Base-by-base conservation (phyloP, 805 yeast genomes). In the Wickerhamomyces bisporus region DNA sequence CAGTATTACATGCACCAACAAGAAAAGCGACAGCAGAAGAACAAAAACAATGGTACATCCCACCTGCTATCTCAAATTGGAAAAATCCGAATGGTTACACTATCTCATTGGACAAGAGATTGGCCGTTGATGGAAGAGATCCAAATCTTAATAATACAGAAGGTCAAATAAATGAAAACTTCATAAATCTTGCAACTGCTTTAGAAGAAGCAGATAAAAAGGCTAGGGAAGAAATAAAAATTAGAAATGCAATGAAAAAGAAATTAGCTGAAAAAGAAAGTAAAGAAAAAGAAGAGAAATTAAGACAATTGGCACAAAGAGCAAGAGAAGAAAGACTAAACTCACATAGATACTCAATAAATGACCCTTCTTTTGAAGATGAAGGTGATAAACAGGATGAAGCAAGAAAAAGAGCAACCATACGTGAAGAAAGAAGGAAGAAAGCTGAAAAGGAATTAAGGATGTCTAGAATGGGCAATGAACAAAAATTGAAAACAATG, bases 11-110 rank as follows among this genome's bases (percentile, higher is more conserved):
- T n/a, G 69, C 77, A 6, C 76, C 75, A 4, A 37, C 48, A 28
- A 43, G 47, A 17, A 65, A 71, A 50, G 57, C 82, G 15, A 74
- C 88, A 0, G 75, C 76, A 20, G 86, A 81, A 47, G 95, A 88
- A 37, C 84, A 79, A 45, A 77, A 74, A 20, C 71, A 75, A 43
- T 91, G 97, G 96, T 71, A 73, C 34, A 87, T 93, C 23, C 98
- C 98, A 0, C 80, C 95, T 0, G 86, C 94, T 1, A 75, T 91
- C 0, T 91, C 98, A 1, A 87, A 86, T 58, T 93, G 98, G 97
- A 89, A 88, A 59, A 93, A 93, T 58, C 86, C 89, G 14, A 83
- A 85, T 49, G 97, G 98, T 1, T 86, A 79, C 55, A 79, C 95
- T 1, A 80, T 89, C 32, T 78, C 83, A 1, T 60, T 89, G 29